These are phyloP conservation scores for Phytophthora colocasiae DNA, from an alignment of 352 stramenopile genomes.

Conservation along the genomic window DNA sequence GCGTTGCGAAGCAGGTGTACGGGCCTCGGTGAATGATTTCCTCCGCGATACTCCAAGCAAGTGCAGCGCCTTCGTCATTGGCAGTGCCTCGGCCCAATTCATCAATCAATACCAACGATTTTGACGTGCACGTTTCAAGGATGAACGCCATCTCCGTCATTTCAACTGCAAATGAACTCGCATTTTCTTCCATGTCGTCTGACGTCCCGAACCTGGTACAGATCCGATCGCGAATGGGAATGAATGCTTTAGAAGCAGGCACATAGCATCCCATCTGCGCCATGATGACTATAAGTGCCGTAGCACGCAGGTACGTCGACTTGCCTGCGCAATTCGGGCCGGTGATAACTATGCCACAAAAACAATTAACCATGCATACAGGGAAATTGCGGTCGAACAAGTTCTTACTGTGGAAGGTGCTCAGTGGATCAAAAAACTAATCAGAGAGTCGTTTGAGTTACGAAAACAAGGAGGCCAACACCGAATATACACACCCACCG, in stretches of 20 bases:
- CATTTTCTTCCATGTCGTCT: constrained; percentile 95
- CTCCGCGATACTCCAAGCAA: constrained; percentile 92
- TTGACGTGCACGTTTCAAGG: constrained; percentile 70
- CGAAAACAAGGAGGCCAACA: background rate
- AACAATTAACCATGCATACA: constrained; percentile 10
- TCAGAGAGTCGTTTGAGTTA: constrained; percentile 1
- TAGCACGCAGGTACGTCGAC: constrained; percentile 86
- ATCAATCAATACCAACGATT: constrained; percentile 90
- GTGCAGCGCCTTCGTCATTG: constrained; percentile 88
- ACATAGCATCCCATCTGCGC: constrained; percentile 93
- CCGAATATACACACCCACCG: constrained; percentile 38
- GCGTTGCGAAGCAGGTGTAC: constrained; percentile 92
- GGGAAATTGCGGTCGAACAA: background rate
- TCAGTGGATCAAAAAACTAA: constrained; percentile 79
- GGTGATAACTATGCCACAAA: constrained; percentile 74
- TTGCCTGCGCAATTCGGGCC: constrained; percentile 93
- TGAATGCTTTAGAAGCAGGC: constrained; percentile 76
- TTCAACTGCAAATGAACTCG: constrained; percentile 92
- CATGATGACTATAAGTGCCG: constrained; percentile 91
- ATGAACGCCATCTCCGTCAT: constrained; percentile 93
- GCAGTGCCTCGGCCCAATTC: constrained; percentile 92
- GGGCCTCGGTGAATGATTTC: constrained; percentile 68
- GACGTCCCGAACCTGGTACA: constrained; percentile 92
- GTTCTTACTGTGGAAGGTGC: constrained; percentile 71
- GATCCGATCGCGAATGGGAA: constrained; percentile 90